phyloP scores from a whole-genome alignment of 805 yeast genomes.

The Candida berthetii region DNA sequence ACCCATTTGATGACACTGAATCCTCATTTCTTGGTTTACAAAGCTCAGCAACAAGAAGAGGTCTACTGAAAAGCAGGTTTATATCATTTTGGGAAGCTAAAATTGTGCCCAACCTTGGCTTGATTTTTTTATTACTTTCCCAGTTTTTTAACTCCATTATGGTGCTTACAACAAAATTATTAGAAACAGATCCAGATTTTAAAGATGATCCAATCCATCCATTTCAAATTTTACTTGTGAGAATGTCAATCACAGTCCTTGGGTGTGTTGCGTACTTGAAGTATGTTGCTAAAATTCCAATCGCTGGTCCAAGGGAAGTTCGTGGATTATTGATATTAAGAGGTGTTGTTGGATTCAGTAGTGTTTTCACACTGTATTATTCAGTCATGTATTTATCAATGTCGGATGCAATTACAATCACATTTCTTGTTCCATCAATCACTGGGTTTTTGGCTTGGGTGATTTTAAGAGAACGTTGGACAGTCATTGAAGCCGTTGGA shows the following conservation, averaged over 20 bases:
- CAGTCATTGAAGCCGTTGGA: slow-evolving; percentile 61
- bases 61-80: not conserved
- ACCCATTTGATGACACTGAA: not conserved
- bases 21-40: not conserved
- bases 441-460: slow-evolving; percentile 72
- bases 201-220: slow-evolving; percentile 59
- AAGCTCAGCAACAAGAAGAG: not conserved
- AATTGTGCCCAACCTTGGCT: slow-evolving; percentile 35
- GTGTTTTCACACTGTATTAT: slow-evolving; percentile 75
- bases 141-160: slow-evolving; percentile 74
- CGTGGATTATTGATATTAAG: slow-evolving; percentile 50
- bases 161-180: slow-evolving; percentile 70
- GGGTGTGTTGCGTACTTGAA: slow-evolving; percentile 54
- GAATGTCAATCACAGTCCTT: slow-evolving; percentile 69
- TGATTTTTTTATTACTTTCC: slow-evolving; percentile 49
- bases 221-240: slow-evolving; percentile 65
- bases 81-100: slow-evolving; percentile 1
- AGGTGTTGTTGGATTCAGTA: slow-evolving; percentile 71
- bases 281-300: slow-evolving; percentile 44
- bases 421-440: slow-evolving; percentile 72
- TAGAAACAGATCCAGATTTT: slow-evolving; percentile 59
- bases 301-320: slow-evolving; percentile 61
- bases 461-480: slow-evolving; percentile 59
- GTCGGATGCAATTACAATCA: slow-evolving; percentile 76
- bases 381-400: slow-evolving; percentile 68